Base-by-base conservation (phyloP, 257 asterid species). In the Solanum infundibuliforme region DNA sequence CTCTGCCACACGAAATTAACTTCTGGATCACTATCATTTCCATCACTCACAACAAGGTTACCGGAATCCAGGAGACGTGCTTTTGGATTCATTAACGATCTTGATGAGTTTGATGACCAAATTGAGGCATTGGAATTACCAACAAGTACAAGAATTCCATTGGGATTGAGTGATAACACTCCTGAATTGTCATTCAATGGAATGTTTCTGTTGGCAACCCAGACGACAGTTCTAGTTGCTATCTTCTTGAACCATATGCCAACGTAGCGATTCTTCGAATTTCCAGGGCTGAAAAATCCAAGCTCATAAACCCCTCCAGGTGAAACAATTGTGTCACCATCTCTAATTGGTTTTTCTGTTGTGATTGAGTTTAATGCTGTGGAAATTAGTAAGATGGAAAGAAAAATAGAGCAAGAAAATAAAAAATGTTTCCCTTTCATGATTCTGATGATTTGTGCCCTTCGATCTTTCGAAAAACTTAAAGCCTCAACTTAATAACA, bases 161-260 rank as follows among this genome's bases (percentile, higher is more conserved):
- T 71, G 20, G 13, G 25, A 55, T 41, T 35, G 73, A 89, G 29
- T 4, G 77, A 77, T 58, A 89, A 34, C 1, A 27, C 16, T 20
- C 82, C 89, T 8, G 86, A 87, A 21, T 27, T 87, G 27, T 89
- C 86, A 58, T 48, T 69, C 73, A 90, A 10, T 9, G 91, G 89
- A 2, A 41, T 9, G 12, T 62, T 29, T 41, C 68, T 88, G 55
- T 88, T 89, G 39, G 91, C 91, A 20, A 89, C 88, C 91, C 91
- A 89, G 1, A 87, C 88, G 3, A 84, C 87, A 4, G 52, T 66
- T 74, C 4, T 35, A 55, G 48, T 16, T 32, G 75, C 38, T 39
- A 32, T 29, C 25, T 32, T 62, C 39, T 62, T 87, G 48, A 60
- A 87, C 86, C 88, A 87, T 55, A 76, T 76, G 7, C 86, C 86